Base-by-base conservation (phyloP, 1,284 basidiomycete genomes). In the Heimioporus retisporus region DNA sequence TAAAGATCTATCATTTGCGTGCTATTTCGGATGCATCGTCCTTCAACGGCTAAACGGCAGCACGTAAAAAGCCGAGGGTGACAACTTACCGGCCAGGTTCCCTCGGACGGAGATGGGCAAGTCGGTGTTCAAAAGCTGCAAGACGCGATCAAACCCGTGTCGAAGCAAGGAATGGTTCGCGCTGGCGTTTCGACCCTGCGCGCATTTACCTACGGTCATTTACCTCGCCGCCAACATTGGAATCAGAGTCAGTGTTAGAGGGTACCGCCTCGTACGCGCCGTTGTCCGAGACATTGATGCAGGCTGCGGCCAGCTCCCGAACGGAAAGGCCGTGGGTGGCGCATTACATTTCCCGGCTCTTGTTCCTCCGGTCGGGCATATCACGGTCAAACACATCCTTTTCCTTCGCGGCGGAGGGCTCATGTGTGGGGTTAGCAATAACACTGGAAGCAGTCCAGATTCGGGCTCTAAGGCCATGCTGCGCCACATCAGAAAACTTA, bases 331-430 rank as follows among this genome's bases (percentile, higher is more conserved):
- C 69, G 74, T 87, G 2, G 91, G 91, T 0, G 93, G 96, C 68
- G 91, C 93, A 0, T 98, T 97, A 78, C 88, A 91, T 67, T 86
- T 99, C 19, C 63, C 97, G 99, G 77, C 86, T 99, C 23, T 83
- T 99, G 11, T 99, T 99, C 77, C 88, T 95, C 53, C n/a, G n/a
- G 96, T 98, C 8, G 98, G 97, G 0, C 97, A 99, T 79, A 94
- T 98, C 23, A 96, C 96, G 10, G 95, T 99, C 81, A 99, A 99
- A 80, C 96, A 99, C 69, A 96, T 99, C 65, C 96, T 98, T 31
- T 98, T 96, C 78, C 88, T 51, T 51, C 16, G n/a, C 58, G 43
- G 7, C 28, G 6, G 35, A 7, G 21, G 25, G 40, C 23, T 63
- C 6, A 61, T 23, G 10, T 11, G 8, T 59, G 69, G 67, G 54